These are phyloP conservation scores for Solanum chaucha DNA, from an alignment of 257 asterid genomes.

Conservation along the genomic window DNA sequence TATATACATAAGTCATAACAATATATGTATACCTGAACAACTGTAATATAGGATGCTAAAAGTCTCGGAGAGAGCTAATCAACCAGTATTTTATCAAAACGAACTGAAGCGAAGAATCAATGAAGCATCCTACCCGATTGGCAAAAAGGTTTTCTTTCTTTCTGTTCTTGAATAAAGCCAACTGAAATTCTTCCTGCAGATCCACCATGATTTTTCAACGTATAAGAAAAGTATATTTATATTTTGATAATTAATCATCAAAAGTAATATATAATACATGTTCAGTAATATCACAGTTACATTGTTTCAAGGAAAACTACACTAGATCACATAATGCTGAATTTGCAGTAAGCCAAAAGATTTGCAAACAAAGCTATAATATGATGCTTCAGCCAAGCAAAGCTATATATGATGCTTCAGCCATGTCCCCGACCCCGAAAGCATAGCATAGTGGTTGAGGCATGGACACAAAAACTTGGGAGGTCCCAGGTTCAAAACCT, in stretches of 20 bases:
- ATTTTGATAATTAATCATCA: background rate
- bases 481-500: background rate
- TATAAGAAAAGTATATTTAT: background rate
- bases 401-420: background rate
- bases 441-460: background rate
- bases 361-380: background rate
- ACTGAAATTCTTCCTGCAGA: slow-evolving; percentile 91
- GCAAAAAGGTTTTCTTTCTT: slow-evolving; percentile 92
- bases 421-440: background rate
- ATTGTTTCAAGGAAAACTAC: background rate
- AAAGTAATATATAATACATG: background rate
- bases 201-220: slow-evolving; percentile 4
- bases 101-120: background rate
- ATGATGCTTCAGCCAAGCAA: background rate
- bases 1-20: background rate
- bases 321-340: background rate
- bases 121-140: slow-evolving; percentile 52
- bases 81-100: background rate
- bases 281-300: background rate
- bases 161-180: slow-evolving; percentile 93
- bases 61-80: background rate
- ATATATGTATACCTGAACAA: background rate
- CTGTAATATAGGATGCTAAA: background rate
- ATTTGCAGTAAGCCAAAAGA: background rate
- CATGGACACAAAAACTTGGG: background rate